Percentiles rank a stretch among this genome's conserved stretches.
phyloP scores from a whole-genome alignment of 2,329 filamentous ascomycete genomes.

The Fusarium algeriense region DNA sequence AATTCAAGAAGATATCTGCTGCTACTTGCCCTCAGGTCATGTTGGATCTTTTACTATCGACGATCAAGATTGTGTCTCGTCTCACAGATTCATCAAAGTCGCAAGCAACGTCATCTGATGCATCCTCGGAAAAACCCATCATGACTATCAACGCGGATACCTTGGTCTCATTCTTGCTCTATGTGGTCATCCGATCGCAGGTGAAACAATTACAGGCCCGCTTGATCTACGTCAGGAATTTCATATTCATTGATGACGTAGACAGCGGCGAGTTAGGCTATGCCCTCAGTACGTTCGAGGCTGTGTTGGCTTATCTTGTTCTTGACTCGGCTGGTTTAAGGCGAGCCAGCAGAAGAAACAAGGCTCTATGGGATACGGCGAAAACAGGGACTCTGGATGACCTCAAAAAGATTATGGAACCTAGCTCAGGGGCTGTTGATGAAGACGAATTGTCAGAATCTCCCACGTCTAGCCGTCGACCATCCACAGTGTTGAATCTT shows the following conservation, averaged over 20 bases:
- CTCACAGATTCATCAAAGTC: constrained; percentile 65
- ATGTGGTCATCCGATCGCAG: constrained; percentile 92
- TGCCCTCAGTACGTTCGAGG: constrained; percentile 94
- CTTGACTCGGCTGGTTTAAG: constrained; percentile 85
- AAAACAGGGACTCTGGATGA: constrained; percentile 81
- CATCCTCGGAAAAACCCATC: constrained; percentile 64
- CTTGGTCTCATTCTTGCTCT: constrained; percentile 87
- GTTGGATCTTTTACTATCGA: constrained; percentile 82
- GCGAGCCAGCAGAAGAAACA: constrained; percentile 87
- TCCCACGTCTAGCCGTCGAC: constrained; percentile 57
- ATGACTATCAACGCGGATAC: constrained; percentile 85
- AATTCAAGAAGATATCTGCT: constrained; percentile 86
- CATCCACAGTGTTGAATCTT: constrained; percentile 63
- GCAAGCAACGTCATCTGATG: constrained; percentile 51
- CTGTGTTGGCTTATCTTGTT: constrained; percentile 88
- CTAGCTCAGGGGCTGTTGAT: constrained; percentile 64
- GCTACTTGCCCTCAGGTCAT: constrained; percentile 89
- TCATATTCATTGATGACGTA: constrained; percentile 97
- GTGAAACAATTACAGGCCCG: constrained; percentile 89
- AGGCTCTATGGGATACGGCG: constrained; percentile 87
- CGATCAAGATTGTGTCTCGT: constrained; percentile 85
- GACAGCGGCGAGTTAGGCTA: constrained; percentile 97
- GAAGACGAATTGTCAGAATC: constrained; percentile 59
- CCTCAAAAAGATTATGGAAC: constrained; percentile 84
- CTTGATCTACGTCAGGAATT: constrained; percentile 94